A percentile compares a stretch with the other conserved stretches of the same genome.
Conservation (phyloP, 2,329 filamentous ascomycete species). For the Calonectria pseudoturangicola region DNA sequence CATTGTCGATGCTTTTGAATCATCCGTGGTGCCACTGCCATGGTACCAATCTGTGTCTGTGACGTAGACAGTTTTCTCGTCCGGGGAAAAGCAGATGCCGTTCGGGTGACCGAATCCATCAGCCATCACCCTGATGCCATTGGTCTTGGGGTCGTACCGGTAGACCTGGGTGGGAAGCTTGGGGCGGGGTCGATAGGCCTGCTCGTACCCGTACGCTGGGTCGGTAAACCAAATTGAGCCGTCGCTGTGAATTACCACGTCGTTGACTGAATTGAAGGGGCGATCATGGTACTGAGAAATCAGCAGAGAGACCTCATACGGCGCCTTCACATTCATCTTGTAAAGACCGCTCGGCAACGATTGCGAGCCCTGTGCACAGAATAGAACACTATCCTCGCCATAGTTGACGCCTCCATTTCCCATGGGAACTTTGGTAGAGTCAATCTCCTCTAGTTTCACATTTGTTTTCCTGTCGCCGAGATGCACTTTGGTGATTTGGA, state of each 20-base stretch:
- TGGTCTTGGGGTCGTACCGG: slow-evolving; percentile 63
- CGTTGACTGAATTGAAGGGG: slow-evolving; percentile 69
- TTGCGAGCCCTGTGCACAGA: slow-evolving; percentile 62
- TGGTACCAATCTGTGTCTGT: slow-evolving; percentile 62
- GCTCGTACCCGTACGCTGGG: slow-evolving; percentile 66
- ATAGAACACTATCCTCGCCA: slow-evolving; percentile 57
- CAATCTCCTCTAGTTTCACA: slow-evolving; percentile 39
- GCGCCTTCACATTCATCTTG: slow-evolving; percentile 55
- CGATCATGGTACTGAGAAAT: slow-evolving; percentile 63
- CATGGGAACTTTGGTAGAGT: slow-evolving; percentile 59
- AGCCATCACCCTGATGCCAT: slow-evolving; percentile 64
- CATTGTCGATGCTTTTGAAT: slow-evolving; percentile 16
- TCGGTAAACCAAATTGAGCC: slow-evolving; percentile 70
- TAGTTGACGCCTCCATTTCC: slow-evolving; percentile 69
- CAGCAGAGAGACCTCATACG: slow-evolving; percentile 54
- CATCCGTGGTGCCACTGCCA: slow-evolving; percentile 50
- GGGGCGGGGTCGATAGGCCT: slow-evolving; percentile 66
- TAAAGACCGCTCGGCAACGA: slow-evolving; percentile 52
- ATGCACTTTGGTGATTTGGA: slow-evolving; percentile 54
- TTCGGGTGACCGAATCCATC: slow-evolving; percentile 68
- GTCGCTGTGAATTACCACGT: slow-evolving; percentile 64
- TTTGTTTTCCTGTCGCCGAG: slow-evolving; percentile 54
- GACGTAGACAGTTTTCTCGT: slow-evolving; percentile 64
- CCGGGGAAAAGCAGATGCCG: slow-evolving; percentile 65
- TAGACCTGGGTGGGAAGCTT: slow-evolving; percentile 68